phyloP scores from a whole-genome alignment of 2,329 filamentous ascomycete genomes.

The Mycogone perniciosa region DNA sequence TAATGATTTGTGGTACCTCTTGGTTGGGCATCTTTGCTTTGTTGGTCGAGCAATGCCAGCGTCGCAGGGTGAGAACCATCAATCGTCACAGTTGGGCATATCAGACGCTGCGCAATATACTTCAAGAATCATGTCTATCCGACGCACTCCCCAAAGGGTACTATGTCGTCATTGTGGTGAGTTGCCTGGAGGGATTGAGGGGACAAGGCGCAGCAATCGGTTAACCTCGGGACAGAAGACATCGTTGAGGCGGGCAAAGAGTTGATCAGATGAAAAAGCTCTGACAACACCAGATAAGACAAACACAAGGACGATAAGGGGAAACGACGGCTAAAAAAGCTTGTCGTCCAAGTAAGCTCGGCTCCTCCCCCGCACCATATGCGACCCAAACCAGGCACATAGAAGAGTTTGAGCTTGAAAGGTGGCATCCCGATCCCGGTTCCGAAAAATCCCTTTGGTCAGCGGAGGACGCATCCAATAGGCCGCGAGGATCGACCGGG shows the following conservation, averaged over 20 bases:
- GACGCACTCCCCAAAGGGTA: too few species aligned
- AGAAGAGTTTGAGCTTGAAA: neutral
- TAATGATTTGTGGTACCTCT: too few species aligned
- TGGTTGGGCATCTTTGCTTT: too few species aligned
- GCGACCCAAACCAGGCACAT: conserved; percentile 9
- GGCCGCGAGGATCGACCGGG: conserved; percentile 8
- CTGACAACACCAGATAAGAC: neutral
- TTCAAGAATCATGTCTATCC: too few species aligned
- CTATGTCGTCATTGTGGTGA: too few species aligned
- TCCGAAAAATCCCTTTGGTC: conserved; percentile 22
- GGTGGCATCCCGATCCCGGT: conserved; percentile 12
- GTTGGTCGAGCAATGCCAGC: too few species aligned
- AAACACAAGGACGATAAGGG: neutral
- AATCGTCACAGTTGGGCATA: too few species aligned
- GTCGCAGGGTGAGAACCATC: too few species aligned
- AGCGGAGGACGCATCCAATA: conserved; percentile 17
- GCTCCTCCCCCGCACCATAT: conserved; percentile 9
- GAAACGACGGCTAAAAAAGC: neutral
- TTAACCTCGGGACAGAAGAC: conserved; percentile 1
- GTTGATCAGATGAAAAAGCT: neutral
- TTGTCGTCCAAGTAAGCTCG: neutral
- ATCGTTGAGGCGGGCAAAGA: neutral
- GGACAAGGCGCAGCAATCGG: neutral
- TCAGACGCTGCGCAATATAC: too few species aligned
- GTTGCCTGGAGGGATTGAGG: too few species aligned